A percentile compares a stretch with the other conserved stretches of the same genome.
Conservation (phyloP, 495 filamentous ascomycete species). For the Trichocladium antarcticum region DNA sequence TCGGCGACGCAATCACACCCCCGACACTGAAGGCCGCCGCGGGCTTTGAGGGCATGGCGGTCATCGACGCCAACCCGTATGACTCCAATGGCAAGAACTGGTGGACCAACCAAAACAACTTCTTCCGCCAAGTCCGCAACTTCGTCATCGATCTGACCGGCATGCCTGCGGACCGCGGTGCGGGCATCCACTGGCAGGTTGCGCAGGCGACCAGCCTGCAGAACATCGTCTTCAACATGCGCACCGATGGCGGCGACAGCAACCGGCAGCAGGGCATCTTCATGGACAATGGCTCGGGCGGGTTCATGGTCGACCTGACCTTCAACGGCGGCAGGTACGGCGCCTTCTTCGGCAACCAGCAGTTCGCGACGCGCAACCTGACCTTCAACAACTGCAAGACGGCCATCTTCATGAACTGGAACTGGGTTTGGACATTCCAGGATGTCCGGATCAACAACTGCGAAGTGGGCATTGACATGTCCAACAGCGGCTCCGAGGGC, state of each 20-base stretch:
- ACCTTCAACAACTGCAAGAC: conserved; percentile 84
- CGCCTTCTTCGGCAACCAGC: conserved; percentile 83
- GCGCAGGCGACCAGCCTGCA: conserved; percentile 88
- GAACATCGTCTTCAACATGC: conserved; percentile 86
- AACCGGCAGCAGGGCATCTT: conserved; percentile 86
- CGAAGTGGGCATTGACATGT: conserved; percentile 48
- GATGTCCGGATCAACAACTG: conserved; percentile 63
- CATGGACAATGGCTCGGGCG: conserved; percentile 92
- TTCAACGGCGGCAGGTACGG: conserved; percentile 84
- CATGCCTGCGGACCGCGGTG: conserved; percentile 50
- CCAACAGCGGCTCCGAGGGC: conserved; percentile 44
- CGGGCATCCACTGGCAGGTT: conserved; percentile 97
- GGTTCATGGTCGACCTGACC: conserved; percentile 75
- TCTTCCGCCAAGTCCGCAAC: conserved; percentile 93
- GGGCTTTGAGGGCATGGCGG: conserved; percentile 68
- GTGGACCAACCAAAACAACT: conserved; percentile 96
- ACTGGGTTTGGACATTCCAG: conserved; percentile 86
- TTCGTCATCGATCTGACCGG: conserved; percentile 76
- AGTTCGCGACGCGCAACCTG: conserved; percentile 88
- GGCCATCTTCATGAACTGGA: conserved; percentile 88
- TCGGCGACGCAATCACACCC: conserved; percentile 56
- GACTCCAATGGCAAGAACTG: conserved; percentile 42
- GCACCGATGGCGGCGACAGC: conserved; percentile 50
- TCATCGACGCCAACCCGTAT: conserved; percentile 89
- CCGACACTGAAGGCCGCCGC: conserved; percentile 70